Conservation (phyloP, 345 rosid species). For the Eucalyptus urophylla region DNA sequence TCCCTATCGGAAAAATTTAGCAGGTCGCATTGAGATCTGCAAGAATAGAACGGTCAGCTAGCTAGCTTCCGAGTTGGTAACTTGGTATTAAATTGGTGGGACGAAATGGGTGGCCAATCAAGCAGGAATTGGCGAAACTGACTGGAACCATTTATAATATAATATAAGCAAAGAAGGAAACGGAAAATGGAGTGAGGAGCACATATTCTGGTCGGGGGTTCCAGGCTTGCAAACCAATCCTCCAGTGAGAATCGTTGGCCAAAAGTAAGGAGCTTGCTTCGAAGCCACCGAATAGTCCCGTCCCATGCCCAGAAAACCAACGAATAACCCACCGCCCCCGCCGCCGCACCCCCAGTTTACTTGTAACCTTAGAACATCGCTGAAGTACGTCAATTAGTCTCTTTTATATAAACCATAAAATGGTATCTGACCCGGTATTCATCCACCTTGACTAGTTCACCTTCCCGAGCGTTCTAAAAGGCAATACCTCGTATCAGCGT, state of each 20-base stretch:
- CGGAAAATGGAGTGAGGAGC: background rate
- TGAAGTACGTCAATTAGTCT: background rate
- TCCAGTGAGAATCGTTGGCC: slow-evolving; percentile 6
- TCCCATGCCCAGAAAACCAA: background rate
- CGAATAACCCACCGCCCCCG: slow-evolving; percentile 24
- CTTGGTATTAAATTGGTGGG: background rate
- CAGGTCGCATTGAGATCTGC: background rate
- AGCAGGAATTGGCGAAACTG: background rate
- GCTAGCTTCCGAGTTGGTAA: background rate
- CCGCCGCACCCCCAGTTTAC: background rate
- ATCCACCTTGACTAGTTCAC: background rate
- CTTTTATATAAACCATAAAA: no score
- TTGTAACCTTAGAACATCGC: background rate
- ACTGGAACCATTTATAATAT: background rate
- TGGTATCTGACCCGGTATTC: background rate
- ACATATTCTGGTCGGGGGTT: background rate
- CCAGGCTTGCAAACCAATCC: slow-evolving; percentile 64
- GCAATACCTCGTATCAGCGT: background rate
- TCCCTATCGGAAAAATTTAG: background rate
- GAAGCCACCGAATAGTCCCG: slow-evolving; percentile 34
- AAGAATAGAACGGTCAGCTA: background rate
- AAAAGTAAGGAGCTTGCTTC: slow-evolving; percentile 60
- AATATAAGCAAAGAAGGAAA: background rate
- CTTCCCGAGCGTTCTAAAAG: background rate
- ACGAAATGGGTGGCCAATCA: background rate